These are phyloP conservation scores for Carex kokanica DNA, from an alignment of 176 grass and related monocot genomes.

Conservation along the genomic window DNA sequence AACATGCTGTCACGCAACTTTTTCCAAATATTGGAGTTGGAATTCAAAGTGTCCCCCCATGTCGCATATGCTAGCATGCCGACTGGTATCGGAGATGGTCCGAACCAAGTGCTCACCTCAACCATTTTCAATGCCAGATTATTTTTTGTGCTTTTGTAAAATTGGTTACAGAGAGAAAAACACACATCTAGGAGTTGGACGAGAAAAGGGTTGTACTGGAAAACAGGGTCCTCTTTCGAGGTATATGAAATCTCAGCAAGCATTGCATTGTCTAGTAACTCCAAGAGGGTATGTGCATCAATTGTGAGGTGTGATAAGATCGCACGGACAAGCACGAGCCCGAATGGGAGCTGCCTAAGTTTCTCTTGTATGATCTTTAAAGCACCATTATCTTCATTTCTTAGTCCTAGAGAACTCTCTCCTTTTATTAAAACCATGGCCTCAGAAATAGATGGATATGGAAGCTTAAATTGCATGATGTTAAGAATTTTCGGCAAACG, in stretches of 20 bases:
- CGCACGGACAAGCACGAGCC: slow-evolving; percentile 38
- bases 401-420: not conserved
- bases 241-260: slow-evolving; percentile 24
- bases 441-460: slow-evolving; percentile 18
- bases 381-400: slow-evolving; percentile 5
- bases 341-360: slow-evolving; percentile 29
- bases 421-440: slow-evolving; percentile 52
- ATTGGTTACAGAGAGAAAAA: slow-evolving; percentile 32
- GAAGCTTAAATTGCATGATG: slow-evolving; percentile 27
- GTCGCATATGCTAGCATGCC: slow-evolving; percentile 23
- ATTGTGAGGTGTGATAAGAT: slow-evolving; percentile 32
- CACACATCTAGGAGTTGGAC: slow-evolving; percentile 43
- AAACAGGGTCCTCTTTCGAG: slow-evolving; percentile 4
- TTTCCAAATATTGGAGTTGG: slow-evolving; percentile 17
- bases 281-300: slow-evolving; percentile 23
- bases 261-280: slow-evolving; percentile 23
- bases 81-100: slow-evolving; percentile 39
- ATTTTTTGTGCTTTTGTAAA: not conserved
- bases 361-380: slow-evolving; percentile 37
- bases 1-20: not conserved
- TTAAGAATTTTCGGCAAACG: slow-evolving; percentile 32
- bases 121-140: slow-evolving; percentile 28
- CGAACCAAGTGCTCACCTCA: slow-evolving; percentile 43
- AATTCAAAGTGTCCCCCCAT: not conserved
- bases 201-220: slow-evolving; percentile 37